Evolutionary conservation across 2,329 filamentous ascomycete species (phyloP).

Genomic region (Nectriaceae sp.): DNA sequence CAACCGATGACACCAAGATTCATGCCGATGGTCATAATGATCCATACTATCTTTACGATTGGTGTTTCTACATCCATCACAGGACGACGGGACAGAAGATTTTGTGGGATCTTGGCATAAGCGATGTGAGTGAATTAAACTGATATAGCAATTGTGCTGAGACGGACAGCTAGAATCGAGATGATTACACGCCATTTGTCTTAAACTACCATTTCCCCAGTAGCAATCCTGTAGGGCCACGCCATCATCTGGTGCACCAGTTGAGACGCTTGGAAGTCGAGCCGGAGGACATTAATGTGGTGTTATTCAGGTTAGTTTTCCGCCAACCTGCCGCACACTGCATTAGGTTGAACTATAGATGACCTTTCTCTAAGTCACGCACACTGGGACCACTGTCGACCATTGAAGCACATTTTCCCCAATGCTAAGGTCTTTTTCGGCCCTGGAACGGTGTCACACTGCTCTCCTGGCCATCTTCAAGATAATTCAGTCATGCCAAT

Average conservation of each 20-base stretch:
- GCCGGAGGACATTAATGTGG: not conserved
- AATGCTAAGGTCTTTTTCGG: constrained; percentile 10
- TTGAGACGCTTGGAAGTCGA: constrained; percentile 1
- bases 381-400: constrained; percentile 13
- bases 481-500: constrained; percentile 1
- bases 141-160: not conserved
- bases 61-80: constrained; percentile 13
- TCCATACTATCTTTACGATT: constrained; percentile 9
- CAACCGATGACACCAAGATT: constrained; percentile 4
- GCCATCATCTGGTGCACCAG: constrained; percentile 2
- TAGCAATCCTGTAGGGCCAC: constrained; percentile 11
- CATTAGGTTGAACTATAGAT: not conserved
- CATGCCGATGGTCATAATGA: constrained; percentile 3
- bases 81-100: not conserved
- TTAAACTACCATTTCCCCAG: constrained; percentile 7
- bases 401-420: constrained; percentile 4
- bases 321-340: not conserved
- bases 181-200: constrained; percentile 9
- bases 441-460: constrained; percentile 4
- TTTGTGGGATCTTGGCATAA: constrained; percentile 11
- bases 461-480: constrained; percentile 9
- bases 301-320: constrained; percentile 8
- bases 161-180: not conserved
- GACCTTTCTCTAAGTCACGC: constrained; percentile 6
- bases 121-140: constrained; percentile 1